Evolutionary conservation across 2,329 filamentous ascomycete genomes (phyloP).

Genomic region (Epichloe gansuensis): DNA sequence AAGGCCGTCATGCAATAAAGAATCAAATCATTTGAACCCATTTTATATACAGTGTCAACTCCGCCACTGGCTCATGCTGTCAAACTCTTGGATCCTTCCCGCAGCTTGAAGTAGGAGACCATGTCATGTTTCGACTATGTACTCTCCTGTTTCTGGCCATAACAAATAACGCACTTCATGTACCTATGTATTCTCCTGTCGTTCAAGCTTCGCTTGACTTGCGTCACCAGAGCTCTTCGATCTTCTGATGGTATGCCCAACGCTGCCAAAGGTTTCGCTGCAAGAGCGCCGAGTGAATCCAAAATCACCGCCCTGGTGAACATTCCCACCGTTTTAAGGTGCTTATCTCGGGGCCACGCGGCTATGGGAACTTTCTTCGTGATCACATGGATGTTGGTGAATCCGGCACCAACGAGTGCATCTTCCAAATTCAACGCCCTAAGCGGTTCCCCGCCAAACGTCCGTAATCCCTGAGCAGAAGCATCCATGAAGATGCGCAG

Average conservation of each 20-base stretch:
- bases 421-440: slow-evolving; percentile 21
- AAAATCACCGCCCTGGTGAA: slow-evolving; percentile 30
- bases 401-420: slow-evolving; percentile 28
- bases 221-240: slow-evolving; percentile 19
- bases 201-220: slow-evolving; percentile 21
- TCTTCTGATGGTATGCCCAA: slow-evolving; percentile 22
- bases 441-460: slow-evolving; percentile 28
- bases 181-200: slow-evolving; percentile 28
- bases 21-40: not conserved
- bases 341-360: slow-evolving; percentile 29
- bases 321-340: slow-evolving; percentile 27
- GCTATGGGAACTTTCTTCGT: slow-evolving; percentile 34
- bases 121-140: not conserved
- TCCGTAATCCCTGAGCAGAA: slow-evolving; percentile 18
- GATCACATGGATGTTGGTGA: slow-evolving; percentile 28
- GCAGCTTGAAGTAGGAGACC: not conserved
- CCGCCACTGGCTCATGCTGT: not conserved
- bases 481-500: slow-evolving; percentile 21
- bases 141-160: slow-evolving; percentile 26
- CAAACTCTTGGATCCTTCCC: not conserved
- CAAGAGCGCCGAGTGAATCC: slow-evolving; percentile 29
- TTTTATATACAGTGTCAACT: not conserved
- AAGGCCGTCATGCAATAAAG: not conserved
- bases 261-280: slow-evolving; percentile 28
- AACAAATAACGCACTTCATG: slow-evolving; percentile 28